phyloP scores from a whole-genome alignment of 2,329 filamentous ascomycete species.

The Cytospora mali region DNA sequence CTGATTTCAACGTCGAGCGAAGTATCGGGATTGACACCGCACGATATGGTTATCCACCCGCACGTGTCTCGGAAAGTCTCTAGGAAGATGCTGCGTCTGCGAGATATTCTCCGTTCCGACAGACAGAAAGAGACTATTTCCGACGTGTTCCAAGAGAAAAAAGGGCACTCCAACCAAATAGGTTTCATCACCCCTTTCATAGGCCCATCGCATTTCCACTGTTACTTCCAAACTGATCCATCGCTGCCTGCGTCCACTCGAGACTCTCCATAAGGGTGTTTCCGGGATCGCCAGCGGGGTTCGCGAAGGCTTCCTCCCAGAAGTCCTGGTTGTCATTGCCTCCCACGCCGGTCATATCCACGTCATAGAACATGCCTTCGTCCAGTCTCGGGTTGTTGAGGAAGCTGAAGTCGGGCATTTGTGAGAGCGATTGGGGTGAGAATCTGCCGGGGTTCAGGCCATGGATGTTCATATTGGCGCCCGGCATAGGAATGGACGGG shows the following conservation, averaged over 20 bases:
- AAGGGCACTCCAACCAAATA: background rate
- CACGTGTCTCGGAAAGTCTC: too few relatives aligned
- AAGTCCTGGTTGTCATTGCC: constrained; percentile 36
- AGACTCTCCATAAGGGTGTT: constrained; percentile 38
- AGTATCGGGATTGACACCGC: too few relatives aligned
- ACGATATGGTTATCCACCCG: too few relatives aligned
- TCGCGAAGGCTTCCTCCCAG: constrained; percentile 45
- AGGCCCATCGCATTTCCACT: background rate
- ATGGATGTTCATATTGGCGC: background rate
- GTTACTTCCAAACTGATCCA: constrained; percentile 9
- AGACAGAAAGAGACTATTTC: too few relatives aligned
- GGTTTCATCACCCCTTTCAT: background rate
- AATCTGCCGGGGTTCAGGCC: background rate
- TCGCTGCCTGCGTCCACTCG: constrained; percentile 34
- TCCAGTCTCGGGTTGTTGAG: constrained; percentile 27
- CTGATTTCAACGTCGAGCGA: background rate
- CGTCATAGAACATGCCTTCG: constrained; percentile 32
- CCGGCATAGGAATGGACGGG: background rate
- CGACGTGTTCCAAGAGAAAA: too few relatives aligned
- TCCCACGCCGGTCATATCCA: constrained; percentile 35
- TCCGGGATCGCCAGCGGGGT: constrained; percentile 39
- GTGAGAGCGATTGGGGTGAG: constrained; percentile 5
- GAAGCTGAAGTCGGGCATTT: constrained; percentile 28
- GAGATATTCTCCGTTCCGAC: too few relatives aligned
- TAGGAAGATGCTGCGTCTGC: too few relatives aligned